Evolutionary conservation across 2,329 filamentous ascomycete species (phyloP).

Genomic region (Xylariaceae sp.): DNA sequence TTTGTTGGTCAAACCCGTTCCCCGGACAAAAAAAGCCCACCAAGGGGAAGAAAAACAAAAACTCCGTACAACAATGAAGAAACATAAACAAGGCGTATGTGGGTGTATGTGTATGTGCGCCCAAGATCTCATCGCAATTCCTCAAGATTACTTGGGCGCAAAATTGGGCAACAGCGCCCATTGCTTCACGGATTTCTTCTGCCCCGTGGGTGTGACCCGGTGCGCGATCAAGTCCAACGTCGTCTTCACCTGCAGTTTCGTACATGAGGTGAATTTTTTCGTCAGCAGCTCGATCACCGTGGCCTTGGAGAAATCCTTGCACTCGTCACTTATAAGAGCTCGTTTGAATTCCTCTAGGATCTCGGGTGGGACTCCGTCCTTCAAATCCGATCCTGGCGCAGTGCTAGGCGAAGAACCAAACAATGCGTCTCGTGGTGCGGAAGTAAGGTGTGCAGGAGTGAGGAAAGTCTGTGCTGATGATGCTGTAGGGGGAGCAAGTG

Average conservation of each 20-base stretch:
- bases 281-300: conserved; percentile 72
- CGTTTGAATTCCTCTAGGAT: conserved; percentile 62
- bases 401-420: conserved; percentile 5
- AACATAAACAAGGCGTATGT: no score
- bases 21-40: no score
- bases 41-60: neutral
- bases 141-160: conserved; percentile 1
- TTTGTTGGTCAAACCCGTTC: no score
- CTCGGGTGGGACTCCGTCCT: conserved; percentile 50
- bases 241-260: conserved; percentile 64
- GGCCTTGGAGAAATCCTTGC: conserved; percentile 57
- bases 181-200: conserved; percentile 56
- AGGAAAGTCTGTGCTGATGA: conserved; percentile 9
- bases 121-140: neutral
- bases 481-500: conserved; percentile 17
- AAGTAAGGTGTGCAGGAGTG: conserved; percentile 25
- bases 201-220: conserved; percentile 41
- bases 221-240: conserved; percentile 63
- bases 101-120: no score
- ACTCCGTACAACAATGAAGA: conserved; percentile 6
- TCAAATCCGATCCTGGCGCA: conserved; percentile 16
- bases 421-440: conserved; percentile 12
- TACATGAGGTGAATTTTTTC: conserved; percentile 64
- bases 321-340: conserved; percentile 61
- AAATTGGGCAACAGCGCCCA: conserved; percentile 27